These are phyloP conservation scores for Scenedesmus sp. DNA, from an alignment of 163 green algal species.

Conservation along the genomic window DNA sequence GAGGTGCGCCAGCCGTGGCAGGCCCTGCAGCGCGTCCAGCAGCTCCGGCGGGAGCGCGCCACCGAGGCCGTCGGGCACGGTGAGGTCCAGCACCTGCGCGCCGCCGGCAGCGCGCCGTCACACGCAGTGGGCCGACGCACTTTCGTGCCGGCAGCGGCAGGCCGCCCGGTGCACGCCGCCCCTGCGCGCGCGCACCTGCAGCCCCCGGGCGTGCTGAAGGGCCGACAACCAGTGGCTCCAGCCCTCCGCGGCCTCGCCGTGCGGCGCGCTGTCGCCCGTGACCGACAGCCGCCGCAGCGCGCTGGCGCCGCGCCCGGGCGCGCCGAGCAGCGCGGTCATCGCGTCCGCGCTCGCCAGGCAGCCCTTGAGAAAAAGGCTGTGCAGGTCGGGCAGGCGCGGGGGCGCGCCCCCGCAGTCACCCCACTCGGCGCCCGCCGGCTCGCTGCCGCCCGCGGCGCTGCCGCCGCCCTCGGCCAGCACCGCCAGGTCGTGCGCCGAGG, in stretches of 20 bases:
- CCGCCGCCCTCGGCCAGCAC: neutral
- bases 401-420: too few relatives aligned
- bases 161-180: neutral
- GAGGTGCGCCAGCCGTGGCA: conserved; percentile 35
- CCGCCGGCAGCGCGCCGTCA: too few relatives aligned
- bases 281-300: conserved; percentile 14
- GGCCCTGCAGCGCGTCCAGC: neutral
- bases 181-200: conserved; percentile 18
- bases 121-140: too few relatives aligned
- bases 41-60: conserved; percentile 10
- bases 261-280: conserved; percentile 13
- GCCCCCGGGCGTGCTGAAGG: neutral
- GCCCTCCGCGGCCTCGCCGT: neutral
- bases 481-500: conserved; percentile 3
- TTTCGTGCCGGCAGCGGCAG: too few relatives aligned
- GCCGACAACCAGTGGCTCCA: conserved; percentile 8
- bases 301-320: neutral
- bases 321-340: conserved; percentile 6
- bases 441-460: too few relatives aligned
- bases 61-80: conserved; percentile 3
- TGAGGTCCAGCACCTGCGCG: conserved; percentile 33
- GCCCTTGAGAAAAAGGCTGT: conserved; percentile 24
- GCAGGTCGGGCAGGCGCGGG: neutral
- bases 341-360: conserved; percentile 1
- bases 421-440: too few relatives aligned